Percentiles rank a stretch among this genome's conserved stretches.
phyloP scores from a whole-genome alignment of 176 grass and related monocot genomes.

The Areca catechu region DNA sequence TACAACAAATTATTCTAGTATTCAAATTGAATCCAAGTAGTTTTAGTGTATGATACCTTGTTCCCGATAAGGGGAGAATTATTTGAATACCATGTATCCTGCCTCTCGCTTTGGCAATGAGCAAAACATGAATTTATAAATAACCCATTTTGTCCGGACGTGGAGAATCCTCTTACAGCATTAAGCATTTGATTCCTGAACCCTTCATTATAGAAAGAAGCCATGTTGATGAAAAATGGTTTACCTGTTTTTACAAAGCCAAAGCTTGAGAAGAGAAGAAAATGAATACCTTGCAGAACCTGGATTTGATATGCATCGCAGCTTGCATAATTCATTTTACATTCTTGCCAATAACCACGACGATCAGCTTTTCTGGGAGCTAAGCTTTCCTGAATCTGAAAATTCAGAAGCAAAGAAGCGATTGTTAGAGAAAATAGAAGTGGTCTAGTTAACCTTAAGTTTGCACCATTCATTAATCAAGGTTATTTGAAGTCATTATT shows the following conservation, averaged over 20 bases:
- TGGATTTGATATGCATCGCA: constrained; percentile 71
- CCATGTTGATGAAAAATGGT: no score
- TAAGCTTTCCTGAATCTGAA: constrained; percentile 81
- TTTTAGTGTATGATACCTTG: constrained; percentile 49
- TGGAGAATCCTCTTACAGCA: constrained; percentile 53
- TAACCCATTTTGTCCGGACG: constrained; percentile 50
- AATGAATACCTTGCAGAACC: constrained; percentile 57
- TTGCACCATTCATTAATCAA: no score
- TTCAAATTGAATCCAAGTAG: not conserved
- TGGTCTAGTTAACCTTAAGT: no score
- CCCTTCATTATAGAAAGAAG: constrained; percentile 28
- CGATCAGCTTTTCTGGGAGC: constrained; percentile 60
- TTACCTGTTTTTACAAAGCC: no score
- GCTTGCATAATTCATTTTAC: constrained; percentile 55
- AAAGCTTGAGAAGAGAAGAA: not conserved
- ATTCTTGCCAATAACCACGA: constrained; percentile 54
- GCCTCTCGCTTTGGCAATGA: constrained; percentile 92
- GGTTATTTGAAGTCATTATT: no score
- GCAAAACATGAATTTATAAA: constrained; percentile 98
- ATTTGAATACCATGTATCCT: constrained; percentile 70
- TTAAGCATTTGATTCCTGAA: constrained; percentile 91
- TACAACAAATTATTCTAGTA: not conserved
- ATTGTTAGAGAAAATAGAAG: no score
- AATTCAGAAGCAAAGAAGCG: not conserved
- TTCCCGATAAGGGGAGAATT: constrained; percentile 68